Conservation (phyloP, 108 stramenopile species). For the Cyclotella cryptica region DNA sequence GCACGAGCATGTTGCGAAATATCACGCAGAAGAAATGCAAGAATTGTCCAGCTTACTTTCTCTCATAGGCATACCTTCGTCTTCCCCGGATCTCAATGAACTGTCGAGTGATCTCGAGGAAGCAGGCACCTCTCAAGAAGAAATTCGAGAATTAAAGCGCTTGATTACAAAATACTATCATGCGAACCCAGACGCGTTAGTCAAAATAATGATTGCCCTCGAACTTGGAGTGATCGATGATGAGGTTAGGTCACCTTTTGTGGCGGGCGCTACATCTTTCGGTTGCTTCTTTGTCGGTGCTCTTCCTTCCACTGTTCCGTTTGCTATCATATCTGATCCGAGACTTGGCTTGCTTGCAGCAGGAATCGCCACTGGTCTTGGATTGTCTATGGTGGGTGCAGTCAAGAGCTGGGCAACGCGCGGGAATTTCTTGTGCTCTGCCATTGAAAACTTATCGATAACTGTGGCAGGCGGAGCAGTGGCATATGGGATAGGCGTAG, state of each 20-base stretch:
- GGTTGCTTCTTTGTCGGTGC: constrained; percentile 66
- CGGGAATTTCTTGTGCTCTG: constrained; percentile 61
- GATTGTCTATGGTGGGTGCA: constrained; percentile 67
- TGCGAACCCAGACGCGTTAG: constrained; percentile 65
- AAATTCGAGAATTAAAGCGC: constrained; percentile 48
- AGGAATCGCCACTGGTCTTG: constrained; percentile 47
- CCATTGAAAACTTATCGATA: constrained; percentile 76
- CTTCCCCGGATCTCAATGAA: constrained; percentile 11
- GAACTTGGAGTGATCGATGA: constrained; percentile 83
- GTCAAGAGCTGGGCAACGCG: constrained; percentile 81
- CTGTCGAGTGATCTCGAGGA: not conserved
- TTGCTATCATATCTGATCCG: constrained; percentile 53
- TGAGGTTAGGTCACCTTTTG: constrained; percentile 65
- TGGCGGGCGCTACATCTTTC: constrained; percentile 62
- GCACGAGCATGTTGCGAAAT: constrained; percentile 61
- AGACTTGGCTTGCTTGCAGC: constrained; percentile 55
- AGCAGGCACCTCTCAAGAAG: constrained; percentile 10
- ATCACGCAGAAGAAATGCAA: constrained; percentile 59
- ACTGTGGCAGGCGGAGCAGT: constrained; percentile 72
- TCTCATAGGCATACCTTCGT: constrained; percentile 66
- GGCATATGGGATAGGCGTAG: constrained; percentile 68
- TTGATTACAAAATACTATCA: constrained; percentile 55
- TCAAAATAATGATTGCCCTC: constrained; percentile 77
- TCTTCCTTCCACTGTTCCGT: constrained; percentile 74
- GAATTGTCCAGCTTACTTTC: constrained; percentile 56